Conservation (phyloP, 2,329 filamentous ascomycete genomes). For the Monosporascus sp. region DNA sequence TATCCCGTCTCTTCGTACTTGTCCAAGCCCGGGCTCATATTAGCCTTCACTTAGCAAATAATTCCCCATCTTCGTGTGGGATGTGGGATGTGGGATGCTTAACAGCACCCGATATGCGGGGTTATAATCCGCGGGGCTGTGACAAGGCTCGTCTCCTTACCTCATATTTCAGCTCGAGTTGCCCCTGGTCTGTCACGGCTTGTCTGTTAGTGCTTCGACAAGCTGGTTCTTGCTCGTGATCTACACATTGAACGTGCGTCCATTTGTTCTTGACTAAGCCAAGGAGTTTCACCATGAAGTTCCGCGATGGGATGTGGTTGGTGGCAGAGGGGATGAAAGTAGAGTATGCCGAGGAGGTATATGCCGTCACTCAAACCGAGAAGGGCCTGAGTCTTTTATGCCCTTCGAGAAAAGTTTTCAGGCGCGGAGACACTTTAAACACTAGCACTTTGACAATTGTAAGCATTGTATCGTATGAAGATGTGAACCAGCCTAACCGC, state of each 20-base stretch:
- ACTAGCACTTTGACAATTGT: slow-evolving; percentile 48
- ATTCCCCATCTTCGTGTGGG: too few relatives aligned
- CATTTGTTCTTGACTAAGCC: neutral
- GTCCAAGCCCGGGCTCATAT: neutral
- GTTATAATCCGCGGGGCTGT: neutral
- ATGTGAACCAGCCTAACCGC: slow-evolving; percentile 4
- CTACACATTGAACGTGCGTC: neutral
- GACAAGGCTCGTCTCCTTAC: neutral
- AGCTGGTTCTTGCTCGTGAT: neutral
- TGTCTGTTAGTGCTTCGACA: neutral
- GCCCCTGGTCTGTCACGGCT: neutral
- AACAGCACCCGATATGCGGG: neutral
- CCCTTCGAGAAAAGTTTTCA: slow-evolving; percentile 49
- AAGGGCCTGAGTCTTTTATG: slow-evolving; percentile 50
- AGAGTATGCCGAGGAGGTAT: slow-evolving; percentile 62
- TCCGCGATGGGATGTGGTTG: slow-evolving; percentile 64
- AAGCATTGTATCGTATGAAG: slow-evolving; percentile 11
- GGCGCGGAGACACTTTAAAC: slow-evolving; percentile 51
- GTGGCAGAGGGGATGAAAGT: slow-evolving; percentile 53
- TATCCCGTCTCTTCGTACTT: neutral
- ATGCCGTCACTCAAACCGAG: slow-evolving; percentile 42
- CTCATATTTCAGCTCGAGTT: neutral
- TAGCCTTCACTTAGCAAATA: neutral
- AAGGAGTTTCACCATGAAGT: slow-evolving; percentile 42
- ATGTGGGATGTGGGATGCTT: neutral